These are phyloP conservation scores for Aegle marmelos DNA, from an alignment of 345 rosid species.

Conservation along the genomic window DNA sequence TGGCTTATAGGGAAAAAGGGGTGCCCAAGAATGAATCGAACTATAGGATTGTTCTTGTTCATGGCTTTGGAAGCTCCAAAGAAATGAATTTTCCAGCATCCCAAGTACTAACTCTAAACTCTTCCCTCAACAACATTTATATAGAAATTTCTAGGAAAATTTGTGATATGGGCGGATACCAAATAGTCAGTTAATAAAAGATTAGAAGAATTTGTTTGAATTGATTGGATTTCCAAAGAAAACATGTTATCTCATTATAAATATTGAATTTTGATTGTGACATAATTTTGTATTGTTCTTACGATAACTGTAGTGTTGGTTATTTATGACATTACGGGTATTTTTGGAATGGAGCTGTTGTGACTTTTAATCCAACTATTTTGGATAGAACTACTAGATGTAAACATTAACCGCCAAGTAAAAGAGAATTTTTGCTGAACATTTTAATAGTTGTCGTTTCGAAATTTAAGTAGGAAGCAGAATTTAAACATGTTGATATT, in stretches of 20 bases:
- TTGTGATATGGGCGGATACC: not conserved
- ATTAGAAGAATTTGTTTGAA: not conserved
- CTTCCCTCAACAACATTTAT: not conserved
- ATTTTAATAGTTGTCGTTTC: too few species aligned
- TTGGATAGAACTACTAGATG: not conserved
- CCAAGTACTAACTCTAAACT: constrained; percentile 39
- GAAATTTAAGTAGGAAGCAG: not conserved
- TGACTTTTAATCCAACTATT: too few species aligned
- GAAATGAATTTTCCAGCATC: constrained; percentile 82
- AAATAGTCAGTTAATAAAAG: not conserved
- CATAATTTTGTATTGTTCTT: not conserved
- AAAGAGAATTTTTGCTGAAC: not conserved
- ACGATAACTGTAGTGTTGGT: too few species aligned
- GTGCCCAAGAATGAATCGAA: constrained; percentile 57
- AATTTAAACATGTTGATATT: not conserved
- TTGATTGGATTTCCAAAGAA: not conserved
- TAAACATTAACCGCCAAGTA: not conserved
- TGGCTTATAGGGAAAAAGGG: constrained; percentile 81
- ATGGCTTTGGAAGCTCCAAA: constrained; percentile 96
- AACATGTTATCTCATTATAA: not conserved
- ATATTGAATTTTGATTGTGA: not conserved
- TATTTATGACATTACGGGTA: not conserved
- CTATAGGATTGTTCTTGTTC: constrained; percentile 65
- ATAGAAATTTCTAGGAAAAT: not conserved
- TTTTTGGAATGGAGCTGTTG: not conserved